Evolutionary conservation across 257 asterid genomes (phyloP).

Genomic region (Salvia rosmarinus): DNA sequence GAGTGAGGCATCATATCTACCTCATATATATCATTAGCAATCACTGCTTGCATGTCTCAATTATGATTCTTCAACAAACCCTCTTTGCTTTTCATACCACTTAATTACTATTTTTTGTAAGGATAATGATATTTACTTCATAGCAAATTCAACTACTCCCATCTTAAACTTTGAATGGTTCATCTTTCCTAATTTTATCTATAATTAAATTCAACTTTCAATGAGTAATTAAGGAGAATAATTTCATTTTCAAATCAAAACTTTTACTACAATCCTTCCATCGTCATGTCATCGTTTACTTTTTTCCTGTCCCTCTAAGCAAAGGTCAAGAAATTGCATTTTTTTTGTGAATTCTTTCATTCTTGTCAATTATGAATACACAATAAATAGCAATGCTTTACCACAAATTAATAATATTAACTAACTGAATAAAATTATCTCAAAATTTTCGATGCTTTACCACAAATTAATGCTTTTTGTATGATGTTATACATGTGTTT

Average conservation of each 20-base stretch:
- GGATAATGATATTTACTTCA: slow-evolving; percentile 16
- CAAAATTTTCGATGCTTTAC: too few relatives aligned
- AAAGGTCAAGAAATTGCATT: neutral
- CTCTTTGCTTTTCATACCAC: neutral
- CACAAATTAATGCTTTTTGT: too few relatives aligned
- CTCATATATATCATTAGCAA: slow-evolving; percentile 36
- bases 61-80: slow-evolving; percentile 6
- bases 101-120: neutral
- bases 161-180: neutral
- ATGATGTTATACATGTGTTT: too few relatives aligned
- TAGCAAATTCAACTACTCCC: neutral
- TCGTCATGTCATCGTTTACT: too few relatives aligned
- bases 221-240: neutral
- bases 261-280: neutral
- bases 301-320: too few relatives aligned
- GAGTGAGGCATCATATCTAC: slow-evolving; percentile 3
- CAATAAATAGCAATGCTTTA: too few relatives aligned
- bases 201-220: neutral
- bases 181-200: neutral
- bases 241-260: neutral
- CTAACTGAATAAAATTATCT: too few relatives aligned
- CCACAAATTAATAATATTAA: too few relatives aligned
- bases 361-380: too few relatives aligned
- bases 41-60: slow-evolving; percentile 36
- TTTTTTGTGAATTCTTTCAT: too few relatives aligned